phyloP scores from a whole-genome alignment of 139 green algal genomes.

The Klebsormidium nitens region DNA sequence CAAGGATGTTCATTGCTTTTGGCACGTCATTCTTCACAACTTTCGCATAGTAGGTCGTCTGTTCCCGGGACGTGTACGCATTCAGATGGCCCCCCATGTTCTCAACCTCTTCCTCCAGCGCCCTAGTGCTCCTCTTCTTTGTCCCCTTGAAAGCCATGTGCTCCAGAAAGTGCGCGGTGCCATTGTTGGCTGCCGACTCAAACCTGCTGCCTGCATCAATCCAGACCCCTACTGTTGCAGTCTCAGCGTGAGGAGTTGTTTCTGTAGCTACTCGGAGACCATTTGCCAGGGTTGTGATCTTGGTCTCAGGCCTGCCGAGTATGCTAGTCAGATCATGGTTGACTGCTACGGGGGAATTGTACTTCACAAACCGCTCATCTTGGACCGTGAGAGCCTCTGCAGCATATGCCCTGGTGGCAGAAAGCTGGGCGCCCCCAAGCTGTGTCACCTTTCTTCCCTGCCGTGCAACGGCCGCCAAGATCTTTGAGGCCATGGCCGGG shows the following conservation, averaged over 20 bases:
- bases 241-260: conserved; percentile 71
- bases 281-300: conserved; percentile 88
- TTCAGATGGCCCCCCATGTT: conserved; percentile 97
- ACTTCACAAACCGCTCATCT: conserved; percentile 31
- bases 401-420: too few relatives aligned
- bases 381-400: conserved; percentile 3
- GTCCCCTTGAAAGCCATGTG: conserved; percentile 99
- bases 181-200: conserved; percentile 68
- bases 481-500: too few relatives aligned
- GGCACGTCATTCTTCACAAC: conserved; percentile 74
- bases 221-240: conserved; percentile 92
- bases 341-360: conserved; percentile 28
- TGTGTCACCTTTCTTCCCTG: too few relatives aligned
- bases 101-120: conserved; percentile 96
- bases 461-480: too few relatives aligned
- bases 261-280: conserved; percentile 91
- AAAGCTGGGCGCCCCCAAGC: too few relatives aligned
- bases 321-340: conserved; percentile 10
- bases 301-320: conserved; percentile 28
- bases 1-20: conserved; percentile 87
- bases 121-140: conserved; percentile 47
- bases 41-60: conserved; percentile 94
- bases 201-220: conserved; percentile 96
- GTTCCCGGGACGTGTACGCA: conserved; percentile 94
- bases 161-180: conserved; percentile 96